phyloP scores from a whole-genome alignment of 495 filamentous ascomycete species.

The Neurospora tetrasperma region DNA sequence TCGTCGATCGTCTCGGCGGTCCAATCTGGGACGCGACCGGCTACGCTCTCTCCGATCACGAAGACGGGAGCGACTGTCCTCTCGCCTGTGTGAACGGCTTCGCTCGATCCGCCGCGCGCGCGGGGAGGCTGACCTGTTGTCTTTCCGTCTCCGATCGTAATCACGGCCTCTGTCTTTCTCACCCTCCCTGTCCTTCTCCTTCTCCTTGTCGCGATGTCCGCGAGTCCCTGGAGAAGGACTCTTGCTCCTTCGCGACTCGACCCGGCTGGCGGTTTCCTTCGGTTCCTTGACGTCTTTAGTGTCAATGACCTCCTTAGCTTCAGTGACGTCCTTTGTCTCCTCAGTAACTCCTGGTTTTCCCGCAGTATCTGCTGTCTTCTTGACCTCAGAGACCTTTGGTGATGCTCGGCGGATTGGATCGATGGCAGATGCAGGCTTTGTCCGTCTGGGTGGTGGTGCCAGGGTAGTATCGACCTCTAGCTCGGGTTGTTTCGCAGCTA shows the following conservation, averaged over 20 bases:
- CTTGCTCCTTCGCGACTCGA: conserved; percentile 26
- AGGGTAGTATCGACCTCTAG: conserved; percentile 44
- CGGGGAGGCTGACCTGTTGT: conserved; percentile 17
- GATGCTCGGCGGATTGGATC: conserved; percentile 39
- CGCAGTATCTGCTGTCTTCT: conserved; percentile 22
- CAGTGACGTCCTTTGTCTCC: conserved; percentile 16
- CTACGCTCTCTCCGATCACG: conserved; percentile 31
- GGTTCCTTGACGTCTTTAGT: conserved; percentile 16
- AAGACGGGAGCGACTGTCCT: conserved; percentile 16
- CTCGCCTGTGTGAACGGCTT: conserved; percentile 16
- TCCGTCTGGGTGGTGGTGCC: conserved; percentile 41
- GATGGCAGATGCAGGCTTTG: conserved; percentile 45
- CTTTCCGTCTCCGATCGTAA: conserved; percentile 17
- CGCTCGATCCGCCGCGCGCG: conserved; percentile 12
- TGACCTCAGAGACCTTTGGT: conserved; percentile 29
- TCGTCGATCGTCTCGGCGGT: conserved; percentile 14
- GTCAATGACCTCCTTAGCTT: conserved; percentile 16
- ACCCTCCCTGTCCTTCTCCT: conserved; percentile 21
- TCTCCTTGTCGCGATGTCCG: conserved; percentile 23
- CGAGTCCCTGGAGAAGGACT: conserved; percentile 22
- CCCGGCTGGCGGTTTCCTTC: conserved; percentile 15
- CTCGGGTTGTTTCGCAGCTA: conserved; percentile 35
- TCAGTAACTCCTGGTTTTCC: conserved; percentile 4
- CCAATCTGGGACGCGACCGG: conserved; percentile 23
- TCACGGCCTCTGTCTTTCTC: conserved; percentile 17